phyloP scores from a whole-genome alignment of 257 asterid genomes.

The Eucommia ulmoides region DNA sequence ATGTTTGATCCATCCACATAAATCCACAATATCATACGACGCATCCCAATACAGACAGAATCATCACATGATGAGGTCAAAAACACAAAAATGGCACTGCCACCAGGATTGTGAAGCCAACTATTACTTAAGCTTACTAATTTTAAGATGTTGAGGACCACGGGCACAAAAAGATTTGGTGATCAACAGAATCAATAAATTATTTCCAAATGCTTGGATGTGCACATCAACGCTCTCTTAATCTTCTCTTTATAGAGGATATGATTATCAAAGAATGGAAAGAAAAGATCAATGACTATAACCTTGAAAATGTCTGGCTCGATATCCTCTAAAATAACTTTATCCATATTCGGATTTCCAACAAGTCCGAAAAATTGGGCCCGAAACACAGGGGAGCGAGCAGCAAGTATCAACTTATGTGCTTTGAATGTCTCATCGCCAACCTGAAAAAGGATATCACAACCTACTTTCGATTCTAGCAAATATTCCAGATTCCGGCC shows the following conservation, averaged over 20 bases:
- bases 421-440: constrained; percentile 79
- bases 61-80: too few relatives aligned
- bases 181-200: not conserved
- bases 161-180: too few relatives aligned
- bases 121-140: too few relatives aligned
- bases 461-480: constrained; percentile 58
- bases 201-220: not conserved
- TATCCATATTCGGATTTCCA: constrained; percentile 57
- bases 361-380: constrained; percentile 85
- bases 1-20: too few relatives aligned
- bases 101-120: too few relatives aligned
- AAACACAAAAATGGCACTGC: too few relatives aligned
- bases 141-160: too few relatives aligned
- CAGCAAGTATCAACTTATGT: constrained; percentile 82
- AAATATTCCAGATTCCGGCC: constrained; percentile 59
- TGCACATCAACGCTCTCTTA: not conserved
- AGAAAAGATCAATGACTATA: constrained; percentile 6
- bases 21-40: too few relatives aligned
- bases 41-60: too few relatives aligned
- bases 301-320: constrained; percentile 88
- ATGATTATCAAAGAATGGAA: not conserved
- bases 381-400: constrained; percentile 90
- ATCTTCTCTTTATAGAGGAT: not conserved
- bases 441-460: constrained; percentile 62
- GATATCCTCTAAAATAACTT: constrained; percentile 58